Evolutionary conservation across 352 stramenopile species (phyloP).

Genomic region (Phytophthora cajani): DNA sequence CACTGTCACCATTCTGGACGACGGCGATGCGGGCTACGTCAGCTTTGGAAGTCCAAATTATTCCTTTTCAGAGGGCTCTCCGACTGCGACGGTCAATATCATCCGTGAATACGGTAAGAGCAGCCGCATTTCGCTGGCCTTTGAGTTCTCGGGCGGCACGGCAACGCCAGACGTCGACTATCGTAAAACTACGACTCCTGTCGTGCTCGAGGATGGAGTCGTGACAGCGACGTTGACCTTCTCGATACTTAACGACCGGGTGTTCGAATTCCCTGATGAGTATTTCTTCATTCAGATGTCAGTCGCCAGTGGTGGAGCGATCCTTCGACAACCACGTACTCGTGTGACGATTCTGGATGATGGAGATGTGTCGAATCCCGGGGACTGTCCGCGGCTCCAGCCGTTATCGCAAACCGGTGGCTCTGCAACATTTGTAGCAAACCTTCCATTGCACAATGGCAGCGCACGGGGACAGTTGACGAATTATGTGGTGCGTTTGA

Average conservation of each 20-base stretch:
- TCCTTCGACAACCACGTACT: constrained; percentile 13
- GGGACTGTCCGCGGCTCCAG: constrained; percentile 27
- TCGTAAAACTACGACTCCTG: constrained; percentile 25
- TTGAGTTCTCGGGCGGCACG: constrained; percentile 47
- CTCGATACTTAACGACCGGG: constrained; percentile 66
- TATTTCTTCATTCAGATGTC: constrained; percentile 48
- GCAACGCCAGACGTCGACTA: constrained; percentile 59
- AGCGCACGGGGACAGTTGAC: constrained; percentile 44
- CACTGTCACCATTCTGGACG: constrained; percentile 63
- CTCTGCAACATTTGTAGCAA: constrained; percentile 35
- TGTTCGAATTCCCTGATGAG: constrained; percentile 62
- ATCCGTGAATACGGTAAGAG: constrained; percentile 57
- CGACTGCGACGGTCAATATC: constrained; percentile 44
- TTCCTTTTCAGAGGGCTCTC: constrained; percentile 42
- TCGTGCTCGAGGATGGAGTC: constrained; percentile 54
- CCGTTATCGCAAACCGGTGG: constrained; percentile 47
- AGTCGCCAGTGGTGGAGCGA: constrained; percentile 36
- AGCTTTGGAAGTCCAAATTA: constrained; percentile 47
- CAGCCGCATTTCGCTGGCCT: constrained; percentile 39
- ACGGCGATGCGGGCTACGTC: constrained; percentile 64
- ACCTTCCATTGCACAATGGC: constrained; percentile 56
- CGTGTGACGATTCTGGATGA: constrained; percentile 64
- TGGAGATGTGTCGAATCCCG: constrained; percentile 50
- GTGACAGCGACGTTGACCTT: constrained; percentile 44
- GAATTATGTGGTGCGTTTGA: constrained; percentile 48